A percentile compares a stretch with the other conserved stretches of the same genome.
Conservation (phyloP, 331 rosid species). For the Malus hybrid region DNA sequence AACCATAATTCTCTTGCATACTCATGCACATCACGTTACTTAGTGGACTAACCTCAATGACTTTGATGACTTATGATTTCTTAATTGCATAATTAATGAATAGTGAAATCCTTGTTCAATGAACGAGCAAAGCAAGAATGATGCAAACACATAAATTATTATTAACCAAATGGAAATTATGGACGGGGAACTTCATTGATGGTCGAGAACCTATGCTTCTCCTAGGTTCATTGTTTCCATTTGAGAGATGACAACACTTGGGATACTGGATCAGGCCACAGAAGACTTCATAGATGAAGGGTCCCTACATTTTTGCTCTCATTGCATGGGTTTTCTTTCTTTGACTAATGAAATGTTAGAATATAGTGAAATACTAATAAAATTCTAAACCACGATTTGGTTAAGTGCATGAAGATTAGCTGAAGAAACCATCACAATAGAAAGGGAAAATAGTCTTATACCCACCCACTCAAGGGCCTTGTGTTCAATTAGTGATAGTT, state of each 20-base stretch:
- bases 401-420: too few relatives aligned
- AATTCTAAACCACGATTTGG: too few relatives aligned
- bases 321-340: not conserved
- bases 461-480: too few relatives aligned
- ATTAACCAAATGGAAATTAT: not conserved
- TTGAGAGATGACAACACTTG: slow-evolving; percentile 29
- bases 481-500: too few relatives aligned
- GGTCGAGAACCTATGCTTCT: slow-evolving; percentile 19
- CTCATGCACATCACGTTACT: too few relatives aligned
- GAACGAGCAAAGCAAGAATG: slow-evolving; percentile 6
- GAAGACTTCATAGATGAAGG: not conserved
- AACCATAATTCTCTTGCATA: too few relatives aligned
- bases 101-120: slow-evolving; percentile 1
- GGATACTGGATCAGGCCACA: slow-evolving; percentile 21
- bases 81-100: too few relatives aligned
- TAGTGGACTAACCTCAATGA: too few relatives aligned
- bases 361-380: too few relatives aligned
- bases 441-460: too few relatives aligned
- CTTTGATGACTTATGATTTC: too few relatives aligned
- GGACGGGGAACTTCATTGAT: slow-evolving; percentile 37
- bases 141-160: not conserved
- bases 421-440: too few relatives aligned
- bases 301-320: not conserved
- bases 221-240: slow-evolving; percentile 30
- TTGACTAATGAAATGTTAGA: not conserved